Conservation (phyloP, 495 filamentous ascomycete genomes). For the Letharia columbiana region DNA sequence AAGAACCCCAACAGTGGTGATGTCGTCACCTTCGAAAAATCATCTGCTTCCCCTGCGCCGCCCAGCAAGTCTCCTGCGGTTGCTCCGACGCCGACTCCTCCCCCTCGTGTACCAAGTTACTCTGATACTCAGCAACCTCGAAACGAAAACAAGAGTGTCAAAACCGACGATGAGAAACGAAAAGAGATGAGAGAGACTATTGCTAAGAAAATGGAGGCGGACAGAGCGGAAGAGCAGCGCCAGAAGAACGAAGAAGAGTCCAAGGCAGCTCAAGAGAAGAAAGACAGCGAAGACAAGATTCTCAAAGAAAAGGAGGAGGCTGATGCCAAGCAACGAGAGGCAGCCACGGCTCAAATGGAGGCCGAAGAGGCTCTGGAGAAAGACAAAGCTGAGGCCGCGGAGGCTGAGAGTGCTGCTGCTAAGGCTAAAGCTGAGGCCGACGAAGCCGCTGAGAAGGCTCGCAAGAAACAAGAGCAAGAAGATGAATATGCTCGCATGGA, state of each 20-base stretch:
- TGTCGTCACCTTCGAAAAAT: conserved; percentile 50
- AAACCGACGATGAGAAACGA: conserved; percentile 64
- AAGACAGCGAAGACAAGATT: conserved; percentile 40
- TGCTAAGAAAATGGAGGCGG: conserved; percentile 50
- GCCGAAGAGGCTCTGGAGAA: conserved; percentile 39
- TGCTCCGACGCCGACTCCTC: conserved; percentile 54
- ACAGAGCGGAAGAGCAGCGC: conserved; percentile 44
- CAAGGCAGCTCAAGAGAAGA: conserved; percentile 40
- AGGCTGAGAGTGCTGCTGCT: conserved; percentile 30
- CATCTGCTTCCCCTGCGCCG: conserved; percentile 46
- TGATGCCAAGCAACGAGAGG: conserved; percentile 30
- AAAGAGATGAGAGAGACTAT: conserved; percentile 60
- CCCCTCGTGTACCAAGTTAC: conserved; percentile 44
- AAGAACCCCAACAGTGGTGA: conserved; percentile 66
- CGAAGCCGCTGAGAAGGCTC: conserved; percentile 35
- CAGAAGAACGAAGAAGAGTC: conserved; percentile 43
- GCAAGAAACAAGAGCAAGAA: conserved; percentile 36
- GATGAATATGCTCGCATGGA: conserved; percentile 46
- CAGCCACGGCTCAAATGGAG: conserved; percentile 38
- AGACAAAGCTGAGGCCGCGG: conserved; percentile 38
- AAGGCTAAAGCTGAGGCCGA: conserved; percentile 32
- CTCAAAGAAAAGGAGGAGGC: conserved; percentile 35
- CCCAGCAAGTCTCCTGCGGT: conserved; percentile 47
- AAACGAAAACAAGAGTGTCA: conserved; percentile 49
- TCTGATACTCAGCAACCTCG: conserved; percentile 45